Evolutionary conservation across 768 basidiomycete genomes (phyloP).

Genomic region (Pisolithus marmoratus): DNA sequence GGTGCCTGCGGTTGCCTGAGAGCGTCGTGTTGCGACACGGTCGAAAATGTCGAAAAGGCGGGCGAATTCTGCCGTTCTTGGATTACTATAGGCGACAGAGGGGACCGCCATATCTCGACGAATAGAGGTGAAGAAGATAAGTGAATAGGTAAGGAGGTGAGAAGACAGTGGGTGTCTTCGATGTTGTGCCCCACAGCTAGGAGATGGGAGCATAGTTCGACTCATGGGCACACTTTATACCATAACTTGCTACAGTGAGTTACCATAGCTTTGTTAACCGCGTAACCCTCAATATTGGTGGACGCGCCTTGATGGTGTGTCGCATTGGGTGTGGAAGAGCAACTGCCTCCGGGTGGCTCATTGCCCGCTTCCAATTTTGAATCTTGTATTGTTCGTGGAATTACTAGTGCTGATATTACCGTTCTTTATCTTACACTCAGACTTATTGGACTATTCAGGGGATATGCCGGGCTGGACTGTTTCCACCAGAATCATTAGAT

Average conservation of each 20-base stretch:
- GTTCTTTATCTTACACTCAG: neutral
- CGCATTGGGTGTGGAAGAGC: conserved; percentile 6
- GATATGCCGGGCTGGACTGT: no score
- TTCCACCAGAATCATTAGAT: neutral
- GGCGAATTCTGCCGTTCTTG: conserved; percentile 47
- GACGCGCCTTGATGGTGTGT: neutral
- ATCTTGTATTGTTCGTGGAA: neutral
- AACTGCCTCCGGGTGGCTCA: conserved; percentile 19
- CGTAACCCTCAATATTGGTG: neutral
- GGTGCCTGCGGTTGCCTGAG: conserved; percentile 20
- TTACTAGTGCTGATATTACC: neutral
- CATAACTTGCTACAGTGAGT: conserved; percentile 7
- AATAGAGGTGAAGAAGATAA: neutral
- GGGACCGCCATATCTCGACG: conserved; percentile 13
- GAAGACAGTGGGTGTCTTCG: neutral
- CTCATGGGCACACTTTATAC: conserved; percentile 14
- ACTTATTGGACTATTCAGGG: no score
- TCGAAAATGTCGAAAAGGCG: conserved; percentile 51
- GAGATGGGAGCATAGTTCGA: neutral
- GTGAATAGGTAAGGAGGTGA: conserved; percentile 1
- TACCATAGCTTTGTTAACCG: conserved; percentile 1
- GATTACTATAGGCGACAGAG: conserved; percentile 20
- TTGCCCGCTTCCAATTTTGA: neutral
- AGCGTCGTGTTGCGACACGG: conserved; percentile 41
- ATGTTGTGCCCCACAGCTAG: neutral